A percentile compares a stretch with the other conserved stretches of the same genome.
Conservation (phyloP, 495 filamentous ascomycete species). For the Trichoderma parareesei region DNA sequence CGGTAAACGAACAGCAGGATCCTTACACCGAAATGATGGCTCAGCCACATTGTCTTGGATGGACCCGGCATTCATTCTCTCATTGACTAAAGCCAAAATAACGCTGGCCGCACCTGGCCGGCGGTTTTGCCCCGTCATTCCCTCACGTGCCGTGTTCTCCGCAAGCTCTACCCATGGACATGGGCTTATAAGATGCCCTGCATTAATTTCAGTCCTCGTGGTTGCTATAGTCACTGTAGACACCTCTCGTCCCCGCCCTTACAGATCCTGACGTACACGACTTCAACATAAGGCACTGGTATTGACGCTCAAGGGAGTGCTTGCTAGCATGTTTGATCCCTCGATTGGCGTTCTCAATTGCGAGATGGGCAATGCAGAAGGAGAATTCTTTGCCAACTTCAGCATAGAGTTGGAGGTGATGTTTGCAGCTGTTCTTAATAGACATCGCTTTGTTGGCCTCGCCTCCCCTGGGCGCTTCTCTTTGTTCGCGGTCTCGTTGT, state of each 20-base stretch:
- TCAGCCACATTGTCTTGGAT: neutral
- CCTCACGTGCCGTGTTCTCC: neutral
- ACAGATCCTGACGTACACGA: too few species aligned
- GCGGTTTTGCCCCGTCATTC: neutral
- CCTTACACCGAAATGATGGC: neutral
- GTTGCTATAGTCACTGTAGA: neutral
- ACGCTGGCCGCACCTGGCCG: neutral
- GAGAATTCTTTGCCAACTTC: too few species aligned
- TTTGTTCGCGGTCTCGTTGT: too few species aligned
- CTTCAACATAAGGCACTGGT: too few species aligned
- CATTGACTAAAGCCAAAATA: neutral
- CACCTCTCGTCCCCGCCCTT: neutral
- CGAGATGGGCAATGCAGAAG: too few species aligned
- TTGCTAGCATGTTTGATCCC: too few species aligned
- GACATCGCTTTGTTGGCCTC: too few species aligned
- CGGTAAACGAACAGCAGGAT: neutral
- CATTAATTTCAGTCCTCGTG: neutral
- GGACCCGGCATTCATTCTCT: neutral
- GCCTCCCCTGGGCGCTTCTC: too few species aligned
- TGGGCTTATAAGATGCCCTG: neutral
- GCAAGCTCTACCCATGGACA: neutral
- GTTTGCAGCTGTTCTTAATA: too few species aligned
- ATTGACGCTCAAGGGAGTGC: too few species aligned
- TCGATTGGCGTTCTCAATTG: too few species aligned
- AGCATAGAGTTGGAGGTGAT: too few species aligned